Evolutionary conservation across 2,329 filamentous ascomycete genomes (phyloP).

Genomic region (Botryotinia narcissicola): DNA sequence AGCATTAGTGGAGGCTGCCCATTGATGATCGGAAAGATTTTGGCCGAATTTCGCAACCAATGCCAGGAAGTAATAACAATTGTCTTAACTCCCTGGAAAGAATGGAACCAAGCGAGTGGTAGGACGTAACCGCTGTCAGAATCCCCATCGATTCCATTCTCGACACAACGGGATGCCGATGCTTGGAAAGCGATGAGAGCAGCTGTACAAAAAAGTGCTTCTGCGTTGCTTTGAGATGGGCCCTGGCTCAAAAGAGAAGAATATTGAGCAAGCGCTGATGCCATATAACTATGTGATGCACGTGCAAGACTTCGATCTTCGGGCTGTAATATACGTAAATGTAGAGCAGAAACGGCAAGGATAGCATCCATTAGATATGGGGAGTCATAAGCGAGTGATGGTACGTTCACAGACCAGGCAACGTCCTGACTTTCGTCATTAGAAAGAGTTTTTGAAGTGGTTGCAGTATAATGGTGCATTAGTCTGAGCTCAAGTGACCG

Average conservation of each 20-base stretch:
- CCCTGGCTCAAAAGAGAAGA: conserved; percentile 55
- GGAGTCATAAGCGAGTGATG: conserved; percentile 59
- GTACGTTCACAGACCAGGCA: conserved; percentile 60
- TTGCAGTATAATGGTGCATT: conserved; percentile 62
- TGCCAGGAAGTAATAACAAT: conserved; percentile 63
- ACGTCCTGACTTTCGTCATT: conserved; percentile 52
- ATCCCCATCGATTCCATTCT: conserved; percentile 49
- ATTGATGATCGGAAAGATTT: conserved; percentile 61
- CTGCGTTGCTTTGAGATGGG: conserved; percentile 58
- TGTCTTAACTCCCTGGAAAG: conserved; percentile 65
- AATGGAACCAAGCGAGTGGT: conserved; percentile 65
- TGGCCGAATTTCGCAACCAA: conserved; percentile 57
- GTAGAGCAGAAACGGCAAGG: conserved; percentile 61
- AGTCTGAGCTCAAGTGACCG: conserved; percentile 55
- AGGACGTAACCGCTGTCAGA: conserved; percentile 51
- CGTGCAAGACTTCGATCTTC: conserved; percentile 59
- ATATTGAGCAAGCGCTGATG: conserved; percentile 60
- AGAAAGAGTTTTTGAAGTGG: conserved; percentile 57
- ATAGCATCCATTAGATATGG: conserved; percentile 62
- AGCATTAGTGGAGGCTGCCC: conserved; percentile 61
- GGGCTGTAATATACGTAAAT: conserved; percentile 55
- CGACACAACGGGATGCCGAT: conserved; percentile 60
- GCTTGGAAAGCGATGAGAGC: conserved; percentile 66
- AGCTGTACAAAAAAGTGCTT: conserved; percentile 61
- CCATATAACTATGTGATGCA: conserved; percentile 64